These are phyloP conservation scores for Malassezia yamatoensis DNA, from an alignment of 1,284 basidiomycete species.

Conservation along the genomic window DNA sequence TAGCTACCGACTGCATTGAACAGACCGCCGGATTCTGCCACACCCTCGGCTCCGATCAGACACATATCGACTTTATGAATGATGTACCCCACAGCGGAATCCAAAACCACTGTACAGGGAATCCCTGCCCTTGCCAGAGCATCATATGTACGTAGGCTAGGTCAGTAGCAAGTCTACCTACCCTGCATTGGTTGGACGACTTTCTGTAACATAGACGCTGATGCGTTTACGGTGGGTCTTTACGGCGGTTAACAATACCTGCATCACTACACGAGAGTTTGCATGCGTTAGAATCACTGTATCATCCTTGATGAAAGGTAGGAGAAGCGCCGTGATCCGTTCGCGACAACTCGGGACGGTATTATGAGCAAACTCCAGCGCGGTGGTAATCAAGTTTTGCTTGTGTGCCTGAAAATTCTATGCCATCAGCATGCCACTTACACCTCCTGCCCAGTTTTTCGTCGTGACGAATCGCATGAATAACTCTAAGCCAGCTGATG, in stretches of 20 bases:
- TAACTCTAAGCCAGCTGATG: conserved; percentile 78
- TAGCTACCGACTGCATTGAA: conserved; percentile 73
- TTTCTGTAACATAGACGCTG: conserved; percentile 94
- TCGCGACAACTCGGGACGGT: conserved; percentile 58
- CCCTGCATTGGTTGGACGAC: conserved; percentile 64
- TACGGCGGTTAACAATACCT: conserved; percentile 70
- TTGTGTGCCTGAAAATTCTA: conserved; percentile 70
- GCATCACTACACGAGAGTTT: conserved; percentile 89
- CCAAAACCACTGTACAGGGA: conserved; percentile 85
- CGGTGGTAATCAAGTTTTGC: conserved; percentile 66
- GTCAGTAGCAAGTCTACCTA: background rate
- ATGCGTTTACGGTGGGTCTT: conserved; percentile 70
- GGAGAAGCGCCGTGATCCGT: conserved; percentile 78
- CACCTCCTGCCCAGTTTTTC: conserved; percentile 69
- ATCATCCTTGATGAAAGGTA: conserved; percentile 87
- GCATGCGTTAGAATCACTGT: conserved; percentile 84
- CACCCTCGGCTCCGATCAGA: conserved; percentile 90
- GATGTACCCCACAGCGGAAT: conserved; percentile 90
- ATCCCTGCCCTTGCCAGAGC: conserved; percentile 61
- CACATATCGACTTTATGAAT: conserved; percentile 93
- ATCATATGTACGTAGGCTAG: conserved; percentile 31
- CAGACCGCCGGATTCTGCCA: conserved; percentile 68
- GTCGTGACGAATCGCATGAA: conserved; percentile 78
- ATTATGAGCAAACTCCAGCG: conserved; percentile 60
- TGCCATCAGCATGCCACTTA: conserved; percentile 49